Percentiles rank a stretch among this genome's conserved stretches.
phyloP scores from a whole-genome alignment of 208 protist genomes.

The Leishmania amazonensis region DNA sequence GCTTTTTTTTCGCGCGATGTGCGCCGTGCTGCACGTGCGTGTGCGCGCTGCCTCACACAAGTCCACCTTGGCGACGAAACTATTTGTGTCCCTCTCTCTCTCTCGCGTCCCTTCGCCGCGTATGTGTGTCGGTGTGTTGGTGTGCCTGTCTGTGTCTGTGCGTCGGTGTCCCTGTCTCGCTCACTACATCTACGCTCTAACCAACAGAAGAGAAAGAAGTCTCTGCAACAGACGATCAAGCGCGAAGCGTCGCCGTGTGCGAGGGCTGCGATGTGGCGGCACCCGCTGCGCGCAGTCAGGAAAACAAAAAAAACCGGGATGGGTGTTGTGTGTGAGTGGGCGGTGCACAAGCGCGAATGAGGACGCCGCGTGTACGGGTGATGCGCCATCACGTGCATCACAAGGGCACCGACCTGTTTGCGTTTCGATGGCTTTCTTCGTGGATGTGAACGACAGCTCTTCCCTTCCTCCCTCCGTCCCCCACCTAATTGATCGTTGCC shows the following conservation, averaged over 20 bases:
- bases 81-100: neutral
- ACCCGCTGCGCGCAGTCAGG: neutral
- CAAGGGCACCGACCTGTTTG: neutral
- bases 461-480: neutral
- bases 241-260: neutral
- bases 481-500: neutral
- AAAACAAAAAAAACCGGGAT: neutral
- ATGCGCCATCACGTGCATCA: neutral
- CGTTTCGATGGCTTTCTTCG: neutral
- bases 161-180: neutral
- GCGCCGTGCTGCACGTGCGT: neutral
- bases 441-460: no score
- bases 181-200: neutral
- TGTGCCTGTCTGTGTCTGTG: neutral
- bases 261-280: neutral
- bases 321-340: neutral
- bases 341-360: neutral
- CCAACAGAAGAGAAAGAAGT: neutral
- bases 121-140: slow-evolving; percentile 3
- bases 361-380: neutral
- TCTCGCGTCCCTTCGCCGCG: neutral
- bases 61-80: neutral
- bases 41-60: neutral
- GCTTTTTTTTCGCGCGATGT: neutral
- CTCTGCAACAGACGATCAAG: neutral